A percentile compares a stretch with the other conserved stretches of the same genome.
Conservation (phyloP, 495 filamentous ascomycete genomes). For the Letharia columbiana region DNA sequence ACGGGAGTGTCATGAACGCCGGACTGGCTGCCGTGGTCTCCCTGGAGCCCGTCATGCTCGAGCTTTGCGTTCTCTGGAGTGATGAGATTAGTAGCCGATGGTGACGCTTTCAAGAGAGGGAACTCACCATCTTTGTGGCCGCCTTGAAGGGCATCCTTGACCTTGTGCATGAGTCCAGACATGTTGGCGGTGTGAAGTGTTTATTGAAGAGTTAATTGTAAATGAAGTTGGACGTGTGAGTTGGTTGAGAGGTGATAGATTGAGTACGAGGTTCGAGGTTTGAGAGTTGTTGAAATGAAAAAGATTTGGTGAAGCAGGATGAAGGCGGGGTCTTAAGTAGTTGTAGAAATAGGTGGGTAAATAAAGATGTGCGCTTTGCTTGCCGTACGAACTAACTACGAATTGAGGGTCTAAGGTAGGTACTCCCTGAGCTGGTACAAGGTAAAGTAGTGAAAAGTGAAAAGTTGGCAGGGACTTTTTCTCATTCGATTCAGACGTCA, state of each 20-base stretch:
- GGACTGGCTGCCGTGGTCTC: slow-evolving; percentile 27
- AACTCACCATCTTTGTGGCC: slow-evolving; percentile 27
- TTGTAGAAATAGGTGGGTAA: neutral
- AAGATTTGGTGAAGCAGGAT: neutral
- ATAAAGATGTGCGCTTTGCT: neutral
- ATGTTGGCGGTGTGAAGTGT: slow-evolving; percentile 38
- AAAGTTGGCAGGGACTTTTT: slow-evolving; percentile 1
- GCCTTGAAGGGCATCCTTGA: slow-evolving; percentile 57
- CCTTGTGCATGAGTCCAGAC: slow-evolving; percentile 62
- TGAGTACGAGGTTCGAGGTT: neutral
- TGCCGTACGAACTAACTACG: neutral
- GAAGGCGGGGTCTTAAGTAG: neutral
- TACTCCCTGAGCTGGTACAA: neutral
- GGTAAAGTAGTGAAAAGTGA: neutral
- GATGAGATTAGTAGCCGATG: neutral
- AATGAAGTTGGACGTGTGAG: too few relatives aligned
- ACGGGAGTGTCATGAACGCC: slow-evolving; percentile 20
- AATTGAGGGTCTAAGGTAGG: too few relatives aligned
- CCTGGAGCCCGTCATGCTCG: neutral
- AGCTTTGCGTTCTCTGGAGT: neutral
- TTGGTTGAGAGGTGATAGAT: neutral
- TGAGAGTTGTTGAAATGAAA: neutral
- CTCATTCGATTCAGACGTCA: neutral
- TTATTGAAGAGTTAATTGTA: neutral
- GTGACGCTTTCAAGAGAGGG: neutral